These are phyloP conservation scores for Eucalyptus microcorys DNA, from an alignment of 345 rosid genomes.

Conservation along the genomic window DNA sequence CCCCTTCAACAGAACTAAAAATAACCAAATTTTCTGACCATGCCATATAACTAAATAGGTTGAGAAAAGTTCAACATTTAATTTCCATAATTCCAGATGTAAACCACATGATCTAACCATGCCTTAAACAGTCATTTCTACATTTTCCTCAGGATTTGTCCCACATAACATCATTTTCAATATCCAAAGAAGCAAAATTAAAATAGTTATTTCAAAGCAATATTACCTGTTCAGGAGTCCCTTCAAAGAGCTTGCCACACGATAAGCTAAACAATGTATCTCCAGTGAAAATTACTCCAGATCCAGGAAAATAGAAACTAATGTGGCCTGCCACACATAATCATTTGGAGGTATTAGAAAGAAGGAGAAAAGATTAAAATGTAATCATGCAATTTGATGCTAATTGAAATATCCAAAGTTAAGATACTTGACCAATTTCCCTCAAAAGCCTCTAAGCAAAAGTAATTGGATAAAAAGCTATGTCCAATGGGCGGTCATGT, in stretches of 20 bases:
- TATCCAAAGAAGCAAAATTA: not conserved
- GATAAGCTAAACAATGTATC: constrained; percentile 93
- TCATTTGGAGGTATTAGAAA: not conserved
- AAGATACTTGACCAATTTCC: not conserved
- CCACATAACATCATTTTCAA: not conserved
- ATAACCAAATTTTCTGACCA: not conserved
- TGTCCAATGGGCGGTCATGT: not conserved
- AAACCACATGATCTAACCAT: not conserved
- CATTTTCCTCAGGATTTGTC: not conserved
- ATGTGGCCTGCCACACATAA: constrained; percentile 57
- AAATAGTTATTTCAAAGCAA: not conserved
- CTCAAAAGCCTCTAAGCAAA: not conserved
- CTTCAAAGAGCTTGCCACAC: constrained; percentile 94
- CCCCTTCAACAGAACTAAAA: not conserved
- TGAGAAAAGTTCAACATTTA: not conserved
- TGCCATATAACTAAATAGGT: not conserved
- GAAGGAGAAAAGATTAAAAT: not conserved
- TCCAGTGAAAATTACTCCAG: constrained; percentile 84
- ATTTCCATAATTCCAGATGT: not conserved
- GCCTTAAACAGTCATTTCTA: not conserved
- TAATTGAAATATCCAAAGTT: not conserved
- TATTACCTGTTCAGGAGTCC: constrained; percentile 76
- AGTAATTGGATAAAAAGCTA: not conserved
- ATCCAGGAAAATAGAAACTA: constrained; percentile 89
- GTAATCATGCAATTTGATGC: not conserved